Evolutionary conservation across 192 early-diverging fungal genomes (phyloP).

Genomic region (Coemansia sp.): DNA sequence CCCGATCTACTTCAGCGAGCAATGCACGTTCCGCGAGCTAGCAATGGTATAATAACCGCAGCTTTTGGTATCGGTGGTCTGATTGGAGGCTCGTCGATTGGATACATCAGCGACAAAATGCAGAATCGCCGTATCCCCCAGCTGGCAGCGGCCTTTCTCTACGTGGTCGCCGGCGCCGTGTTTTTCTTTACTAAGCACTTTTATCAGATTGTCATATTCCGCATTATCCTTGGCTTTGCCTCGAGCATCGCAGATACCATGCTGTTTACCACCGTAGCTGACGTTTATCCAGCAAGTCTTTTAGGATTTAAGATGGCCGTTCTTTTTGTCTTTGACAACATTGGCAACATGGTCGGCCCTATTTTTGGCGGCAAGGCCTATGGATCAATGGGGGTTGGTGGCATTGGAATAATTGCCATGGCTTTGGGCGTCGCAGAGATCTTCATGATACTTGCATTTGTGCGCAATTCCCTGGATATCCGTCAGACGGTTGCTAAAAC

Average conservation of each 20-base stretch:
- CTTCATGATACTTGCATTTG: constrained; percentile 29
- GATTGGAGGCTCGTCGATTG: constrained; percentile 24
- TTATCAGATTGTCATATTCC: constrained; percentile 40
- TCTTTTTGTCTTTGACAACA: constrained; percentile 48
- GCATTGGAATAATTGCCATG: constrained; percentile 40
- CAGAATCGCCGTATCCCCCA: constrained; percentile 38
- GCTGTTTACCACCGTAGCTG: constrained; percentile 50
- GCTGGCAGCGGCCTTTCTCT: constrained; percentile 27
- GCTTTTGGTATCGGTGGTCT: constrained; percentile 50
- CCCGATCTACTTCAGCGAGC: constrained; percentile 39
- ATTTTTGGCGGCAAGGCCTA: constrained; percentile 44
- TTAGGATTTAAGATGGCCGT: constrained; percentile 46
- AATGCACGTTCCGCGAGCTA: constrained; percentile 34
- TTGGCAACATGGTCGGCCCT: constrained; percentile 51
- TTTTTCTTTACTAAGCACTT: constrained; percentile 33
- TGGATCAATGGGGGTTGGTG: constrained; percentile 41
- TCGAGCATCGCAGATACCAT: constrained; percentile 49
- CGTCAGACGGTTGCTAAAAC: constrained; percentile 5
- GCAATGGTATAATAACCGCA: constrained; percentile 42
- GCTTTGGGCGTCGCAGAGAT: constrained; percentile 30
- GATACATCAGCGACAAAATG: constrained; percentile 45
- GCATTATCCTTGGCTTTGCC: constrained; percentile 35
- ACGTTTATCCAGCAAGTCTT: constrained; percentile 46
- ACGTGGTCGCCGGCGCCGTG: constrained; percentile 29
- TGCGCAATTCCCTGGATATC: constrained; percentile 47